Evolutionary conservation across 1,284 basidiomycete genomes (phyloP).

Genomic region (Pterulicium gracile): DNA sequence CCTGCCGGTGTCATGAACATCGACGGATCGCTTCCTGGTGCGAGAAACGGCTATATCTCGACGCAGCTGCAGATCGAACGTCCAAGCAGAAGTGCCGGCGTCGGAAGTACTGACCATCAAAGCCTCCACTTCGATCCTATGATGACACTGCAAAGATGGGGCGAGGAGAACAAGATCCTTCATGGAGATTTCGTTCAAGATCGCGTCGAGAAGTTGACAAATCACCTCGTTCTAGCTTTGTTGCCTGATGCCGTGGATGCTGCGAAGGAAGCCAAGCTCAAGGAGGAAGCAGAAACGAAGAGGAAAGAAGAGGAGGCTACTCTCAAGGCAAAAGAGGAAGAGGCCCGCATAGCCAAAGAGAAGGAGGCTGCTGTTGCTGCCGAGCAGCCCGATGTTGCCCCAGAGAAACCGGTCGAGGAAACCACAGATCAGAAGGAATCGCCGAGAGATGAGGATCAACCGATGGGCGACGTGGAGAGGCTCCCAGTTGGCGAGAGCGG

Average conservation of each 20-base stretch:
- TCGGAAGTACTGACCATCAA: conserved; percentile 35
- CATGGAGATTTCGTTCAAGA: conserved; percentile 65
- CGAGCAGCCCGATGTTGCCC: conserved; percentile 17
- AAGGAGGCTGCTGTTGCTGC: conserved; percentile 19
- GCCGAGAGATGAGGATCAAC: not conserved
- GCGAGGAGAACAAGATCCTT: conserved; percentile 78
- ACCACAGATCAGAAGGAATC: conserved; percentile 12
- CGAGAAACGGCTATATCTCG: conserved; percentile 31
- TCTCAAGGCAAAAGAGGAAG: conserved; percentile 22
- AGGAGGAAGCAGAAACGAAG: conserved; percentile 38
- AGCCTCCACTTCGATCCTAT: conserved; percentile 64
- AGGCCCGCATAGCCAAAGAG: conserved; percentile 19
- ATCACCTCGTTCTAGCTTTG: conserved; percentile 72
- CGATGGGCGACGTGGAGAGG: not conserved
- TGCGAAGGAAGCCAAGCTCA: conserved; percentile 41
- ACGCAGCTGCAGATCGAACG: conserved; percentile 48
- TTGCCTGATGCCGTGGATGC: conserved; percentile 70
- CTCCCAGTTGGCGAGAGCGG: not conserved
- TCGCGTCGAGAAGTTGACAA: conserved; percentile 56
- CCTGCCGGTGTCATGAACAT: conserved; percentile 50
- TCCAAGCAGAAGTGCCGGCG: conserved; percentile 40
- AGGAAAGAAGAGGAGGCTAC: conserved; percentile 28
- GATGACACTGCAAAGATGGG: conserved; percentile 83
- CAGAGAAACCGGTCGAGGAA: conserved; percentile 14
- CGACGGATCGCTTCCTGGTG: conserved; percentile 33